Conservation (phyloP, 352 stramenopile genomes). For the Pythium brachiatum region DNA sequence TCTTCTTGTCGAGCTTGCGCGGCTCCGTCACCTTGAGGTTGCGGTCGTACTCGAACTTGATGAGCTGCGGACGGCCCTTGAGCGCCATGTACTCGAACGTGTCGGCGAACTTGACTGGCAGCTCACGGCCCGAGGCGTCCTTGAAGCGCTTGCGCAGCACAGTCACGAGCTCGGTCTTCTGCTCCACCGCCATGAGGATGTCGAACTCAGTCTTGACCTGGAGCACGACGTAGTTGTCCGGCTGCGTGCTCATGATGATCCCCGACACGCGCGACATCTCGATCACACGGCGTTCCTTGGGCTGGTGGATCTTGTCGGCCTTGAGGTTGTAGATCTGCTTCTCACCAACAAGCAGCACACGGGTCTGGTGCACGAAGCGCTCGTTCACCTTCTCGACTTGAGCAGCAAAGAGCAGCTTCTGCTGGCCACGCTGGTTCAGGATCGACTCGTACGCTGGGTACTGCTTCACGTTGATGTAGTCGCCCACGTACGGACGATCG, state of each 20-base stretch:
- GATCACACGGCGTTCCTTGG: constrained; percentile 75
- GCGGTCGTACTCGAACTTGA: constrained; percentile 74
- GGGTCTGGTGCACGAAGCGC: constrained; percentile 74
- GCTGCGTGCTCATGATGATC: constrained; percentile 71
- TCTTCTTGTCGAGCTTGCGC: constrained; percentile 68
- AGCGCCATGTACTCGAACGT: constrained; percentile 65
- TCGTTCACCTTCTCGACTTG: constrained; percentile 84
- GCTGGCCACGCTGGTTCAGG: constrained; percentile 49
- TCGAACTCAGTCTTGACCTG: constrained; percentile 76
- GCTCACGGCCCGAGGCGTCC: constrained; percentile 51
- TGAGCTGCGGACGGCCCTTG: constrained; percentile 60
- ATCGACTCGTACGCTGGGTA: constrained; percentile 64
- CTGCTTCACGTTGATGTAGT: constrained; percentile 80
- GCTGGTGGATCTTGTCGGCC: constrained; percentile 80
- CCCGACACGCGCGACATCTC: constrained; percentile 55
- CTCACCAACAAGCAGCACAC: constrained; percentile 74
- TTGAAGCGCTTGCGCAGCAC: constrained; percentile 64
- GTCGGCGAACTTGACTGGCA: constrained; percentile 66
- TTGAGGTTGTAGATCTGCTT: constrained; percentile 83
- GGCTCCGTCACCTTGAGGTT: constrained; percentile 55
- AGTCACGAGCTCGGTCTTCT: constrained; percentile 83
- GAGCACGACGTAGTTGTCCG: constrained; percentile 80
- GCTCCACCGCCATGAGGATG: constrained; percentile 59
- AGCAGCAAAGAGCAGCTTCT: constrained; percentile 70
- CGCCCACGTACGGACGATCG: constrained; percentile 65